A percentile compares a stretch with the other conserved stretches of the same genome.
These are phyloP conservation scores for Colletotrichum cereale DNA, from an alignment of 2,329 filamentous ascomycete species.

Conservation along the genomic window DNA sequence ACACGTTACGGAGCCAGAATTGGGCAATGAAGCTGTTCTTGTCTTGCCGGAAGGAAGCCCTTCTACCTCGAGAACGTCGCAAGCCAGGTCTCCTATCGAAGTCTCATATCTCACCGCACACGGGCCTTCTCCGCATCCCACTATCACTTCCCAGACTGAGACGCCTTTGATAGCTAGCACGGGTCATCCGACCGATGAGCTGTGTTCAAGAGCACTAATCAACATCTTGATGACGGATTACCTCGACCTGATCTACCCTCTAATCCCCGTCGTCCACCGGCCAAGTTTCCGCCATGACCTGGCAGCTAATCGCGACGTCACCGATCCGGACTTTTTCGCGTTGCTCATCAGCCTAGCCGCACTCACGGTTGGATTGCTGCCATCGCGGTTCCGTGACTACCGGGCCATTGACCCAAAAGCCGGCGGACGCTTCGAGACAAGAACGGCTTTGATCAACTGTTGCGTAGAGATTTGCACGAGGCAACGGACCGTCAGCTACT, in stretches of 20 bases:
- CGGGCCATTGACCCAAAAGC: conserved; percentile 41
- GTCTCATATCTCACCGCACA: neutral
- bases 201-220: conserved; percentile 44
- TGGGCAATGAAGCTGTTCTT: conserved; percentile 13
- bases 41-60: neutral
- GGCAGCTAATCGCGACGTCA: conserved; percentile 41
- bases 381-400: conserved; percentile 45
- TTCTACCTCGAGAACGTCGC: conserved; percentile 3
- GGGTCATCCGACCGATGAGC: conserved; percentile 44
- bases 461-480: conserved; percentile 45
- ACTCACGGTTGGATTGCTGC: conserved; percentile 45
- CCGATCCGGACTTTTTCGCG: conserved; percentile 45
- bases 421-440: conserved; percentile 43
- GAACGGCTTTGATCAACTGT: conserved; percentile 45
- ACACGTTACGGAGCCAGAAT: neutral
- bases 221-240: conserved; percentile 44
- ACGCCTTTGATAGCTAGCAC: conserved; percentile 3
- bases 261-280: conserved; percentile 45
- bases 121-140: conserved; percentile 14
- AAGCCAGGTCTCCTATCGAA: conserved; percentile 4
- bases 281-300: conserved; percentile 45
- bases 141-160: neutral
- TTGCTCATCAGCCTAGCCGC: conserved; percentile 45
- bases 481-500: conserved; percentile 43
- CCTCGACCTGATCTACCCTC: conserved; percentile 45